Evolutionary conservation across 2,329 filamentous ascomycete genomes (phyloP).

Genomic region (Trichoderma sp.): DNA sequence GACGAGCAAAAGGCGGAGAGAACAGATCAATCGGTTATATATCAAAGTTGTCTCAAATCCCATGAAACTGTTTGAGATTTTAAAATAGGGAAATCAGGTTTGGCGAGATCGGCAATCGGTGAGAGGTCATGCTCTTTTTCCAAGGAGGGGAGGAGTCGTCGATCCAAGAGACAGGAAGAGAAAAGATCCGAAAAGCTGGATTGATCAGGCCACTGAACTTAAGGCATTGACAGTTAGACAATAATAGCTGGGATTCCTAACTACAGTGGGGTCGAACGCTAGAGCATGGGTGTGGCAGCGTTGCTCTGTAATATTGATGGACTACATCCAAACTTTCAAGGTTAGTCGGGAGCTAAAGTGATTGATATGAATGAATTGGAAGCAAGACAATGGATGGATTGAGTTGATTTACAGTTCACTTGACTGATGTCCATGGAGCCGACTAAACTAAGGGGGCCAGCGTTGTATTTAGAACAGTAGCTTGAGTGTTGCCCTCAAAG

Average conservation of each 20-base stretch:
- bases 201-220: not conserved
- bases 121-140: not conserved
- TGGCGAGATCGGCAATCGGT: not conserved
- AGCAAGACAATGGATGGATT: not conserved
- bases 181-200: not conserved
- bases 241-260: not conserved
- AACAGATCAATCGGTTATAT: not conserved
- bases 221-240: not conserved
- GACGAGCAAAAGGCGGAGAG: not conserved
- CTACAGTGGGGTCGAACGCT: not conserved
- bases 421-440: not conserved
- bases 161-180: not conserved
- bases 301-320: not conserved
- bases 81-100: not conserved
- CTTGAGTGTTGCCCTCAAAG: not conserved
- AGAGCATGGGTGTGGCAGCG: not conserved
- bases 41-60: not conserved
- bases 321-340: not conserved
- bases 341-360: not conserved
- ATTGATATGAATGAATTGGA: not conserved
- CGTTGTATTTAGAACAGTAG: not conserved
- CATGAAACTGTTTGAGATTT: not conserved
- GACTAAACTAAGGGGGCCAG: not conserved
- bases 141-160: not conserved
- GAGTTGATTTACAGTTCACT: not conserved